phyloP scores from a whole-genome alignment of 2,329 filamentous ascomycete species.

The Botryotinia convoluta region DNA sequence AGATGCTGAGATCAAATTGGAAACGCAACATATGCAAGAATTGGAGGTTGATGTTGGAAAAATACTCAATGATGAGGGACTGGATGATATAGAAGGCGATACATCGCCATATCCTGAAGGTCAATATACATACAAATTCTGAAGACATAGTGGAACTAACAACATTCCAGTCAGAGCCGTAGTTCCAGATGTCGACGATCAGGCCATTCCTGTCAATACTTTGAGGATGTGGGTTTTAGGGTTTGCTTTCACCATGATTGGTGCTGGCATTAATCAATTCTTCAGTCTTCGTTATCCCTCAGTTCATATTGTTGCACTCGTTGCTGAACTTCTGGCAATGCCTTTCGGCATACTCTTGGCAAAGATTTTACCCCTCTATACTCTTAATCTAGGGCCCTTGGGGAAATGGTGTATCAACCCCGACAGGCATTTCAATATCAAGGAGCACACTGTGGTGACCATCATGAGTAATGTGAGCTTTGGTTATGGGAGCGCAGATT shows the following conservation, averaged over 20 bases:
- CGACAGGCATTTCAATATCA: conserved; percentile 69
- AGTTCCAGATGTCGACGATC: conserved; percentile 62
- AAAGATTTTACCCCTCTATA: conserved; percentile 43
- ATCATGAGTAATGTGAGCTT: conserved; percentile 54
- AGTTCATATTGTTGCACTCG: conserved; percentile 36
- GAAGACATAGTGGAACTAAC: conserved; percentile 40
- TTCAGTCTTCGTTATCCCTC: conserved; percentile 32
- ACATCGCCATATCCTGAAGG: conserved; percentile 61
- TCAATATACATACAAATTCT: background rate
- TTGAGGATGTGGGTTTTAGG: conserved; percentile 65
- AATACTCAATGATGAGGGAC: conserved; percentile 23
- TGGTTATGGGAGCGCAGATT: conserved; percentile 44
- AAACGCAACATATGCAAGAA: conserved; percentile 26
- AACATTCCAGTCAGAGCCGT: conserved; percentile 46
- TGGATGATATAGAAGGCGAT: conserved; percentile 26
- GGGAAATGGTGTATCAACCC: conserved; percentile 51
- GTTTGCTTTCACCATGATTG: conserved; percentile 38
- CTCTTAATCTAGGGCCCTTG: conserved; percentile 25
- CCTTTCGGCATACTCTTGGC: conserved; percentile 28
- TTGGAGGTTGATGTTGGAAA: conserved; percentile 25
- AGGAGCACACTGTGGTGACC: conserved; percentile 65
- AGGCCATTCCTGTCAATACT: conserved; percentile 63
- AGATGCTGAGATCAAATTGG: conserved; percentile 17
- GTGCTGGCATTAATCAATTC: conserved; percentile 33
- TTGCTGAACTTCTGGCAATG: conserved; percentile 30